phyloP scores from a whole-genome alignment of 1,284 basidiomycete species.

The Rhizoctonia solani region DNA sequence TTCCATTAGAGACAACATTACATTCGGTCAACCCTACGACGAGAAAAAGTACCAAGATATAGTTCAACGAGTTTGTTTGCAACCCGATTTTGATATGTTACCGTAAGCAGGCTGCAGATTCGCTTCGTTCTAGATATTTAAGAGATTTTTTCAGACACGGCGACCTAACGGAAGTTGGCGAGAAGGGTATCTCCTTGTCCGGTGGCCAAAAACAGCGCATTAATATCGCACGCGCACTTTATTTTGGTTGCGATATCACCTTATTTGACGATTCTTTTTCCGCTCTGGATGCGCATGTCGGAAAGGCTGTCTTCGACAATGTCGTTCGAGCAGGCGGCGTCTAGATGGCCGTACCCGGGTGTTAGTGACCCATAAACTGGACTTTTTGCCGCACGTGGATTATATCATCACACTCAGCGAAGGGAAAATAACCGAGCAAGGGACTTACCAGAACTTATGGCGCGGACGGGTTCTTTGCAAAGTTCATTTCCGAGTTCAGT shows the following conservation, averaged over 20 bases:
- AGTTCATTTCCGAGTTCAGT: constrained; percentile 69
- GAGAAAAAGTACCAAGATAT: constrained; percentile 5
- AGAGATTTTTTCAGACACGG: constrained; percentile 52
- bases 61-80: constrained; percentile 54
- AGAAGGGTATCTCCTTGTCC: constrained; percentile 65
- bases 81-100: constrained; percentile 77
- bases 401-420: constrained; percentile 52
- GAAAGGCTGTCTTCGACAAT: constrained; percentile 82
- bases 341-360: constrained; percentile 73
- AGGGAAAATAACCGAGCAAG: constrained; percentile 67
- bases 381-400: constrained; percentile 78
- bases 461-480: constrained; percentile 67
- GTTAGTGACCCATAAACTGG: constrained; percentile 80
- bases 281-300: constrained; percentile 84
- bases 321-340: constrained; percentile 63
- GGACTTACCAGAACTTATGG: constrained; percentile 73
- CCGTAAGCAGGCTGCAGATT: constrained; percentile 72
- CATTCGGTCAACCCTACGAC: constrained; percentile 59
- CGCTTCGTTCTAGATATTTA: constrained; percentile 41
- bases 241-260: constrained; percentile 82
- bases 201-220: constrained; percentile 80
- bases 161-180: constrained; percentile 77
- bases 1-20: constrained; percentile 73
- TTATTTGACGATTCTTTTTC: constrained; percentile 83
- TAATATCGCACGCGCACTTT: constrained; percentile 82